phyloP scores from a whole-genome alignment of 1,139 yeast genomes.

The Taiozyma sp. region DNA sequence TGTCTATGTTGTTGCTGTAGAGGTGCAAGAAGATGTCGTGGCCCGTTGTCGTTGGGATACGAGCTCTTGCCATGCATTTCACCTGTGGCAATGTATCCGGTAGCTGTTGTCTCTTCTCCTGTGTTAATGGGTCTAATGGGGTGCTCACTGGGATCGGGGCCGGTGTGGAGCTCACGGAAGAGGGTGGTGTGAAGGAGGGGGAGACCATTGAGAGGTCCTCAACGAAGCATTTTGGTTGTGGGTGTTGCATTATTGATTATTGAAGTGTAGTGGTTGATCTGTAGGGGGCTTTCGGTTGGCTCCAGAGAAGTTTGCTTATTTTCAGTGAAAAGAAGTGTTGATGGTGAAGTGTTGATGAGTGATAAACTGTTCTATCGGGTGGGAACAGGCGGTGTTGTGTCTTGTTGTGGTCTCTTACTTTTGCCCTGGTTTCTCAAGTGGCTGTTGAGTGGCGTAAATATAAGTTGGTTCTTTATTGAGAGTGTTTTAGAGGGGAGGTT shows the following conservation, averaged over 20 bases:
- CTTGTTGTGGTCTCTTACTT: no score
- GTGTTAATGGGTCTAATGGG: slow-evolving; percentile 10
- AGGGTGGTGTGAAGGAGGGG: slow-evolving; percentile 3
- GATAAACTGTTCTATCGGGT: no score
- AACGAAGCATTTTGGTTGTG: not conserved
- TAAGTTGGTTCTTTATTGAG: no score
- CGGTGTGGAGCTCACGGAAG: slow-evolving; percentile 22
- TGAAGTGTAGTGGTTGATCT: no score
- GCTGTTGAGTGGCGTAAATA: no score
- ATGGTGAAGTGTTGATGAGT: no score
- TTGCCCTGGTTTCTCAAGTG: no score
- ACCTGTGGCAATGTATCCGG: slow-evolving; percentile 58
- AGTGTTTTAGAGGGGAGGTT: no score
- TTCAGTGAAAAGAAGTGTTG: no score
- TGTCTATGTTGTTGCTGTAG: slow-evolving; percentile 79
- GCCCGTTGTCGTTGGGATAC: slow-evolving; percentile 91
- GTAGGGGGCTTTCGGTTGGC: no score
- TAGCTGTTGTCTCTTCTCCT: slow-evolving; percentile 27
- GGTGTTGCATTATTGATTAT: slow-evolving; percentile 1
- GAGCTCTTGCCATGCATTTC: slow-evolving; percentile 86
- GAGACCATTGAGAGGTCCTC: slow-evolving; percentile 8
- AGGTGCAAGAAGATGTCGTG: slow-evolving; percentile 91
- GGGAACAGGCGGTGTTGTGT: no score
- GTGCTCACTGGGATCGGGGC: slow-evolving; percentile 22
- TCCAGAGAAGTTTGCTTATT: no score